Conservation (phyloP, 371 early-diverging fungal genomes). For the Chytridium lagenaria region DNA sequence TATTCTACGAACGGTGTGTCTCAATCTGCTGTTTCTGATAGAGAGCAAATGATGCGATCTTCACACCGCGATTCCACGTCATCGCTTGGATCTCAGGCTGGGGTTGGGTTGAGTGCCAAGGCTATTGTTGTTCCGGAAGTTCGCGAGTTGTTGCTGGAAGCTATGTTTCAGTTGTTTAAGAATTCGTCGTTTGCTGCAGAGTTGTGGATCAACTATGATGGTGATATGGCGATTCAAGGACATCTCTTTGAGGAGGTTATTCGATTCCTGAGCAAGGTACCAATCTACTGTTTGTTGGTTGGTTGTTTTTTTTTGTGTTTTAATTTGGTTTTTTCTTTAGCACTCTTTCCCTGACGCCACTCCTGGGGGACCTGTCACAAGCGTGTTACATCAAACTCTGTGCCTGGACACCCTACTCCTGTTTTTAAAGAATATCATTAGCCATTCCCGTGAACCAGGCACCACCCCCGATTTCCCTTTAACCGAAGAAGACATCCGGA, state of each 20-base stretch:
- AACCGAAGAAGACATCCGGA: slow-evolving; percentile 36
- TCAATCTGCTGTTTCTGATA: neutral
- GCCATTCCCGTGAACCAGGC: slow-evolving; percentile 58
- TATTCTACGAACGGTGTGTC: slow-evolving; percentile 10
- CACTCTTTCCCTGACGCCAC: slow-evolving; percentile 78
- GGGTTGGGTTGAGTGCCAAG: slow-evolving; percentile 19
- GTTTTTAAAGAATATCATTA: slow-evolving; percentile 79
- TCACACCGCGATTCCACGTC: neutral
- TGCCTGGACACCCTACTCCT: slow-evolving; percentile 82
- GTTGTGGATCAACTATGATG: slow-evolving; percentile 94
- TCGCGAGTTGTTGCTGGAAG: slow-evolving; percentile 82
- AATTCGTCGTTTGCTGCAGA: slow-evolving; percentile 79
- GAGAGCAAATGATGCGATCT: neutral
- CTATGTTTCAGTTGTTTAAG: slow-evolving; percentile 62
- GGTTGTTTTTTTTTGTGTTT: too few species aligned
- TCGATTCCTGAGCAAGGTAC: slow-evolving; percentile 69
- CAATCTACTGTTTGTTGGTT: too few species aligned
- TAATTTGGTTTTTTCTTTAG: slow-evolving; percentile 38
- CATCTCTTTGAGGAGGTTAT: slow-evolving; percentile 89
- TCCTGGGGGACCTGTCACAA: slow-evolving; percentile 65
- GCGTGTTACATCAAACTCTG: slow-evolving; percentile 59
- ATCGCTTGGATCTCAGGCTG: neutral
- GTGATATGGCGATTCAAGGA: slow-evolving; percentile 72
- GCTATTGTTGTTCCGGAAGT: slow-evolving; percentile 68
- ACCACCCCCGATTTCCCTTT: slow-evolving; percentile 1